Percentiles rank a stretch among this genome's conserved stretches.
phyloP scores from a whole-genome alignment of 164 flowering plant species.

The Macadamia tetraphylla region DNA sequence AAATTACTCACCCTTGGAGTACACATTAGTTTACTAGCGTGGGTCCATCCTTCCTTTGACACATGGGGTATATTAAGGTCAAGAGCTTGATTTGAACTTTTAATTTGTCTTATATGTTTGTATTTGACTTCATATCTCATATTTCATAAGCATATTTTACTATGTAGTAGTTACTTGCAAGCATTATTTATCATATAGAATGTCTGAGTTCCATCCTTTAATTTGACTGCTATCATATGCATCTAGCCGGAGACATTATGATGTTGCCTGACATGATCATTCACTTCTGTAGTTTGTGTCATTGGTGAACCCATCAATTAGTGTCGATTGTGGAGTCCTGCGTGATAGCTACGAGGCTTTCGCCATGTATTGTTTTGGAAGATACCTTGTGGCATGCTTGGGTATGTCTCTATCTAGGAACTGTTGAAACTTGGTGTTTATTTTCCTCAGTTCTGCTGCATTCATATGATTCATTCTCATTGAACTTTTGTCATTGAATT shows the following conservation, averaged over 20 bases:
- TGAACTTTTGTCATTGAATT: background rate
- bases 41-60: too few relatives aligned
- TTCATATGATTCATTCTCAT: background rate
- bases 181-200: background rate
- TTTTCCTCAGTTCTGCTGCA: background rate
- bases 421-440: background rate
- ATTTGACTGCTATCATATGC: constrained; percentile 2
- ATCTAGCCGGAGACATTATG: background rate
- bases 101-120: background rate
- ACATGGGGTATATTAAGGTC: background rate
- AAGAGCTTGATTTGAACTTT: background rate
- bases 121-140: too few relatives aligned
- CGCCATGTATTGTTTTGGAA: constrained; percentile 99
- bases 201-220: background rate
- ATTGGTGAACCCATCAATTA: constrained; percentile 66
- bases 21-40: too few relatives aligned
- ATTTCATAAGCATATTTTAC: background rate
- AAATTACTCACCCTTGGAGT: too few relatives aligned
- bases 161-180: background rate
- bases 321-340: constrained; percentile 78
- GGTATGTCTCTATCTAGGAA: constrained; percentile 43
- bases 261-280: background rate
- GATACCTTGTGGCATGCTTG: constrained; percentile 93
- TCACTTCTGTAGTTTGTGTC: constrained; percentile 64
- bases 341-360: constrained; percentile 98